phyloP scores from a whole-genome alignment of 495 filamentous ascomycete genomes.

The Astrothelium macrocarpum region DNA sequence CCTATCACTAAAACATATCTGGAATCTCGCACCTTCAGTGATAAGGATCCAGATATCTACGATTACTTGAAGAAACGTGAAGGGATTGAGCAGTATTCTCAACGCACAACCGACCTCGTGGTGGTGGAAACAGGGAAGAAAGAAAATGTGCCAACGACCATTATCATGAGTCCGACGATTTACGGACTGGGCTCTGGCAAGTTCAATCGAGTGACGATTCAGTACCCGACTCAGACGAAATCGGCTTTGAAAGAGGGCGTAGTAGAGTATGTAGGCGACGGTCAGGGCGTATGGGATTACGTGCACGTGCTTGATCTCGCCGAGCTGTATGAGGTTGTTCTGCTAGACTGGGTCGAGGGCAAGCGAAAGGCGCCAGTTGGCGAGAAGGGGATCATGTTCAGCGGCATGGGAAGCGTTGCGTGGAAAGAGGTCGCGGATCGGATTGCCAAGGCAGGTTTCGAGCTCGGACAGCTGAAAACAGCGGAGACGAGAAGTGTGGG shows the following conservation, averaged over 20 bases:
- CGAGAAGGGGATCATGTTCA: slow-evolving; percentile 39
- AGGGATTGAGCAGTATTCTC: slow-evolving; percentile 28
- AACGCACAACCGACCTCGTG: slow-evolving; percentile 40
- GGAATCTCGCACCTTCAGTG: slow-evolving; percentile 33
- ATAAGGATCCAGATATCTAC: slow-evolving; percentile 37
- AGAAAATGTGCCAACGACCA: slow-evolving; percentile 35
- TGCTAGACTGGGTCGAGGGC: slow-evolving; percentile 14
- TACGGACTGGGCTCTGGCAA: slow-evolving; percentile 39
- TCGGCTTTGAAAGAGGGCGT: slow-evolving; percentile 25
- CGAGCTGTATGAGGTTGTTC: slow-evolving; percentile 31
- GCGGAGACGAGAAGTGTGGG: slow-evolving; percentile 27
- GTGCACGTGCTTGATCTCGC: slow-evolving; percentile 41
- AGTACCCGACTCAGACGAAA: slow-evolving; percentile 30
- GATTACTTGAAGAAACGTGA: slow-evolving; percentile 33
- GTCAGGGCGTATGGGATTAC: slow-evolving; percentile 38
- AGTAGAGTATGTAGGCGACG: slow-evolving; percentile 31
- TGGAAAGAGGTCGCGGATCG: slow-evolving; percentile 34
- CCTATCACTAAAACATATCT: slow-evolving; percentile 31
- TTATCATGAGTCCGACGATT: slow-evolving; percentile 42
- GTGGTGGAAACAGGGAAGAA: slow-evolving; percentile 35
- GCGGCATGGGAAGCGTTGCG: slow-evolving; percentile 32
- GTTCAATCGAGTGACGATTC: slow-evolving; percentile 35
- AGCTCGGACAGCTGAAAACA: slow-evolving; percentile 27
- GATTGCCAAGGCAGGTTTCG: slow-evolving; percentile 31
- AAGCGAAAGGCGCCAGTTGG: slow-evolving; percentile 32